A percentile compares a stretch with the other conserved stretches of the same genome.
phyloP scores from a whole-genome alignment of 2,329 filamentous ascomycete genomes.

The Colletotrichum noveboracense region DNA sequence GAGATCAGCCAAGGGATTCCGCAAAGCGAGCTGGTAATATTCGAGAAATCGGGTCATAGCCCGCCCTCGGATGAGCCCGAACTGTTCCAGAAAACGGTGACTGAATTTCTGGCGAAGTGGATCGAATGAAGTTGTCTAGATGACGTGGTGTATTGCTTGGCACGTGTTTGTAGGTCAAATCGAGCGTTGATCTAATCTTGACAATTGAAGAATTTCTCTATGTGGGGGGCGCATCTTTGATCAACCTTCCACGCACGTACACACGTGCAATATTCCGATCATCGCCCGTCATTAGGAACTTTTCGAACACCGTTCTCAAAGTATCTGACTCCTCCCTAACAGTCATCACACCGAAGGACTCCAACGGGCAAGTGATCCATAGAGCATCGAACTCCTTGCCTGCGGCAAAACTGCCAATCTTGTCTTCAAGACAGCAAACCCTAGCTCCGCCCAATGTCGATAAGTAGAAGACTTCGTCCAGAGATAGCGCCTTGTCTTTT shows the following conservation, averaged over 20 bases:
- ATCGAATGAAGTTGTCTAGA: neutral
- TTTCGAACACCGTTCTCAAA: conserved; percentile 56
- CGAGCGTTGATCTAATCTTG: neutral
- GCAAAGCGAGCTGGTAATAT: conserved; percentile 24
- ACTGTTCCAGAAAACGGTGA: conserved; percentile 16
- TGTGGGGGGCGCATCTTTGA: conserved; percentile 12
- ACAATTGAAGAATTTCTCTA: neutral
- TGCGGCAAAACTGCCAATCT: conserved; percentile 60
- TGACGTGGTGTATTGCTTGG: neutral
- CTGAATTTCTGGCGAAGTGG: conserved; percentile 10
- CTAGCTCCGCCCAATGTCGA: conserved; percentile 65
- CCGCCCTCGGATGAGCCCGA: conserved; percentile 26
- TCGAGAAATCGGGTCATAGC: conserved; percentile 27
- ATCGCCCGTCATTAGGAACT: conserved; percentile 70
- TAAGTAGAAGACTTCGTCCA: conserved; percentile 63
- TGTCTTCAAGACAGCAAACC: conserved; percentile 59
- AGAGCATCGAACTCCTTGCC: conserved; percentile 70
- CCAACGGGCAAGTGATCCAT: conserved; percentile 44
- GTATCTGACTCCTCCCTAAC: conserved; percentile 56
- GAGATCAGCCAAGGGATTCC: conserved; percentile 23
- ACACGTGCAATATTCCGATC: conserved; percentile 65
- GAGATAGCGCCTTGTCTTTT: conserved; percentile 47
- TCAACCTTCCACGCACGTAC: conserved; percentile 50
- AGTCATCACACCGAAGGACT: conserved; percentile 50
- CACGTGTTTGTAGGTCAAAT: neutral